These are phyloP conservation scores for Dactylellina cionopaga DNA, from an alignment of 2,329 filamentous ascomycete species.

Conservation along the genomic window DNA sequence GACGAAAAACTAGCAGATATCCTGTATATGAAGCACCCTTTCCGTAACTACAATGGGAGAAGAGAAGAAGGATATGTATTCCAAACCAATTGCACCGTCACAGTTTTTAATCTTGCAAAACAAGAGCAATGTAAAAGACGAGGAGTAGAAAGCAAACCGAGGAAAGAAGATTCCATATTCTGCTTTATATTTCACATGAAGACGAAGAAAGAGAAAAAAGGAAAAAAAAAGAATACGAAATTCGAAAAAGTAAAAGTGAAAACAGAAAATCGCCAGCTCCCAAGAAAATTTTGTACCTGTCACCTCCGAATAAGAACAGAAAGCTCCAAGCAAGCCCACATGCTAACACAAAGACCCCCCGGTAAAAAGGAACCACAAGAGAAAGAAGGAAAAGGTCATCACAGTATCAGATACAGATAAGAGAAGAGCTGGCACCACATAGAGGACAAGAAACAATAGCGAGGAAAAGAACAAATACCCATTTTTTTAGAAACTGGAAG, in stretches of 20 bases:
- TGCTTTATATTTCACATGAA: conserved; percentile 21
- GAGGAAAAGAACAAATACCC: neutral
- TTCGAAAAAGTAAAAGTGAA: neutral
- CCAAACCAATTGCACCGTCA: too few relatives aligned
- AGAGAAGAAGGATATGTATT: too few relatives aligned
- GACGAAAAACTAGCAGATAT: too few relatives aligned
- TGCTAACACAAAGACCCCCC: conserved; percentile 12
- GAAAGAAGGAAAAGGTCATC: neutral
- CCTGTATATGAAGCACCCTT: too few relatives aligned
- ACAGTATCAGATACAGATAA: conserved; percentile 4
- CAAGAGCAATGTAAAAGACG: neutral
- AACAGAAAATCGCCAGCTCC: conserved; percentile 11
- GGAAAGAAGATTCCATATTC: neutral
- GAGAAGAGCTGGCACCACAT: too few relatives aligned
- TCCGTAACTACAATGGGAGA: too few relatives aligned
- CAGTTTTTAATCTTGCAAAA: too few relatives aligned
- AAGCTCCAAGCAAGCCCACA: neutral
- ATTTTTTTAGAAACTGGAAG: conserved; percentile 1
- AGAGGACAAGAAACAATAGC: neutral
- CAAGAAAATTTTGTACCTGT: conserved; percentile 8
- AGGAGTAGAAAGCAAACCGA: neutral
- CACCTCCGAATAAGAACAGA: neutral
- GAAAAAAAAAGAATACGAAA: conserved; percentile 2
- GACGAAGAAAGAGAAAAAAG: neutral
- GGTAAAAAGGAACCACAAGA: neutral